Evolutionary conservation across 225 moss, liverwort and hornwort species (phyloP).

Genomic region (Polytrichum commune): DNA sequence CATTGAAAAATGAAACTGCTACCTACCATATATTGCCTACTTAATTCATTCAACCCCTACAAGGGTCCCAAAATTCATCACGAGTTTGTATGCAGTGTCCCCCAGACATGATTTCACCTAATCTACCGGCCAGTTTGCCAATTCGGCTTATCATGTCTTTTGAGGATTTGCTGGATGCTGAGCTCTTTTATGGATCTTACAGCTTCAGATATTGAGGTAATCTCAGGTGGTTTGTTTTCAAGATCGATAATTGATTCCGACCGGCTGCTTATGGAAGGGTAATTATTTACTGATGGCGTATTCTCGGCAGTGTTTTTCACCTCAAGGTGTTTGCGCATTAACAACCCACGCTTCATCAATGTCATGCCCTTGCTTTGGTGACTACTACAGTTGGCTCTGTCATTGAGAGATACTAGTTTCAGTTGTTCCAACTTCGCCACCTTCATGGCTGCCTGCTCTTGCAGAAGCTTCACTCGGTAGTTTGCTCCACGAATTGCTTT

Average conservation of each 20-base stretch:
- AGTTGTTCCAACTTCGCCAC: slow-evolving; percentile 16
- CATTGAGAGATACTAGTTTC: background rate
- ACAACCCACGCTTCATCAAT: slow-evolving; percentile 24
- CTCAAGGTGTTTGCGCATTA: slow-evolving; percentile 16
- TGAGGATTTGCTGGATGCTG: slow-evolving; percentile 32
- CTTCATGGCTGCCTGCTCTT: slow-evolving; percentile 20
- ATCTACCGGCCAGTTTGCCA: background rate
- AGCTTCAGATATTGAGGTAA: slow-evolving; percentile 18
- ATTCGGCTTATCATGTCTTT: slow-evolving; percentile 26
- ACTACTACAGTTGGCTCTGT: slow-evolving; percentile 7
- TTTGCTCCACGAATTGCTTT: slow-evolving; percentile 34
- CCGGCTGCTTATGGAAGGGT: too few species aligned
- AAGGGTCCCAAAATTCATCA: too few species aligned
- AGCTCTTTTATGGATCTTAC: slow-evolving; percentile 31
- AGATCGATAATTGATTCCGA: background rate
- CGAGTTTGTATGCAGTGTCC: too few species aligned
- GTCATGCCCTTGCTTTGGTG: slow-evolving; percentile 17
- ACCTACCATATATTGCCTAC: too few species aligned
- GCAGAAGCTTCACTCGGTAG: slow-evolving; percentile 26
- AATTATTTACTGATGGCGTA: background rate
- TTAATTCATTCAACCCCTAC: too few species aligned
- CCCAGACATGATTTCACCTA: too few species aligned
- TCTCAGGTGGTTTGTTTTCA: slow-evolving; percentile 7
- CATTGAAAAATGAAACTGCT: too few species aligned
- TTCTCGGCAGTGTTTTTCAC: slow-evolving; percentile 11